Evolutionary conservation across 2,329 filamentous ascomycete genomes (phyloP).

Genomic region (Xylaria hypoxylon): DNA sequence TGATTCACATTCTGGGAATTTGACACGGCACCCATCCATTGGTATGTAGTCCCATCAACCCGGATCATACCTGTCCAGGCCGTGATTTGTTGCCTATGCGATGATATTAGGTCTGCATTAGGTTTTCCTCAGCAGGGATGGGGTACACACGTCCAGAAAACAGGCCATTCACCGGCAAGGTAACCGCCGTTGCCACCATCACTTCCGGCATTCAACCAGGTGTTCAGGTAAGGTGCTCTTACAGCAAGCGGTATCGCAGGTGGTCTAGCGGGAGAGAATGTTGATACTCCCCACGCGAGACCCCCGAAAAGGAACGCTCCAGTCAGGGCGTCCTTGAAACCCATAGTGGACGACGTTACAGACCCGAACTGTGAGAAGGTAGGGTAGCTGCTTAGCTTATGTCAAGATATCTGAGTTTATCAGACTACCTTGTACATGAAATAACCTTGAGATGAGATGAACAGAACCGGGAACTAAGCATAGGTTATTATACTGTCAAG

Average conservation of each 20-base stretch:
- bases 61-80: constrained; percentile 77
- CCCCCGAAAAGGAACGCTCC: constrained; percentile 48
- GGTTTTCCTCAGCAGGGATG: not conserved
- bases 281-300: constrained; percentile 57
- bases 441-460: constrained; percentile 40
- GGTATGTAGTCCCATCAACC: constrained; percentile 73
- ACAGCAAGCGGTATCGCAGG: constrained; percentile 79
- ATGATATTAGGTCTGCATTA: constrained; percentile 34
- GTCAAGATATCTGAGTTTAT: constrained; percentile 20
- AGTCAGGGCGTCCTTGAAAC: constrained; percentile 44
- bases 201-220: constrained; percentile 73
- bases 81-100: constrained; percentile 62
- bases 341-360: constrained; percentile 41
- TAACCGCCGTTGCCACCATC: constrained; percentile 73
- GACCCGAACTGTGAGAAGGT: constrained; percentile 9
- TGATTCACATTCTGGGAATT: constrained; percentile 67
- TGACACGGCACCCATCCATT: constrained; percentile 73
- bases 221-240: constrained; percentile 78
- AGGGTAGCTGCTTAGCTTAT: constrained; percentile 9
- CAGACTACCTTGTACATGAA: constrained; percentile 26
- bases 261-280: constrained; percentile 72
- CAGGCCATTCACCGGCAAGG: constrained; percentile 75
- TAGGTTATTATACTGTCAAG: constrained; percentile 41
- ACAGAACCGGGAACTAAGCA: constrained; percentile 19
- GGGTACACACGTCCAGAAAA: constrained; percentile 73